phyloP scores from a whole-genome alignment of 495 filamentous ascomycete genomes.

The Zalerion maritima region DNA sequence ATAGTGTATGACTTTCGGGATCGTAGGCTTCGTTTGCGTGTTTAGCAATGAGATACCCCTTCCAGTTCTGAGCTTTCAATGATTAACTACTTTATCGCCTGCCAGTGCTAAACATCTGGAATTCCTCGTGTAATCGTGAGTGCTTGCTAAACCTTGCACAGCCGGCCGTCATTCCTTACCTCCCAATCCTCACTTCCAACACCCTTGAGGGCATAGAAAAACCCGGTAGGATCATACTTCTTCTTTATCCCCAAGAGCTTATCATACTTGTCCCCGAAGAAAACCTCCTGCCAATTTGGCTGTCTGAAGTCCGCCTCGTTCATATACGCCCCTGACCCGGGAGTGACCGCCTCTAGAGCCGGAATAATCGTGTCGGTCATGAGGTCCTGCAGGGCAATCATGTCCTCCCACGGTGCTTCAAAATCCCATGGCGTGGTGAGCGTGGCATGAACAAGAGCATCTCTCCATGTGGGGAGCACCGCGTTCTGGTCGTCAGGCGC shows the following conservation, averaged over 20 bases:
- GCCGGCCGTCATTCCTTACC: constrained; percentile 14
- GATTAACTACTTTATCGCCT: too few relatives aligned
- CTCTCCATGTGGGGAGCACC: constrained; percentile 45
- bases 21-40: too few relatives aligned
- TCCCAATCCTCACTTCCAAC: constrained; percentile 28
- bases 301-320: constrained; percentile 36
- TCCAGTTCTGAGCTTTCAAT: too few relatives aligned
- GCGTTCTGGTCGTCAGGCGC: constrained; percentile 31
- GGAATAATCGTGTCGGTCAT: constrained; percentile 21
- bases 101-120: too few relatives aligned
- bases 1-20: too few relatives aligned
- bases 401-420: constrained; percentile 15
- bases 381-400: constrained; percentile 12
- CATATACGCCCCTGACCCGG: constrained; percentile 27
- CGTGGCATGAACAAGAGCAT: constrained; percentile 24
- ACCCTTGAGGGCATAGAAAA: constrained; percentile 36
- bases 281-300: constrained; percentile 33
- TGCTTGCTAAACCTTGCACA: too few relatives aligned
- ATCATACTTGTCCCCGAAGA: constrained; percentile 36
- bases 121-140: too few relatives aligned
- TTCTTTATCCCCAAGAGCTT: constrained; percentile 31
- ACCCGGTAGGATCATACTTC: constrained; percentile 32
- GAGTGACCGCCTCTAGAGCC: constrained; percentile 19
- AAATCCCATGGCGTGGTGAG: constrained; percentile 26
- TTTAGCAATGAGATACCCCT: too few relatives aligned